These are phyloP conservation scores for Cardamine resedifolia DNA, from an alignment of 345 rosid genomes.

Conservation along the genomic window DNA sequence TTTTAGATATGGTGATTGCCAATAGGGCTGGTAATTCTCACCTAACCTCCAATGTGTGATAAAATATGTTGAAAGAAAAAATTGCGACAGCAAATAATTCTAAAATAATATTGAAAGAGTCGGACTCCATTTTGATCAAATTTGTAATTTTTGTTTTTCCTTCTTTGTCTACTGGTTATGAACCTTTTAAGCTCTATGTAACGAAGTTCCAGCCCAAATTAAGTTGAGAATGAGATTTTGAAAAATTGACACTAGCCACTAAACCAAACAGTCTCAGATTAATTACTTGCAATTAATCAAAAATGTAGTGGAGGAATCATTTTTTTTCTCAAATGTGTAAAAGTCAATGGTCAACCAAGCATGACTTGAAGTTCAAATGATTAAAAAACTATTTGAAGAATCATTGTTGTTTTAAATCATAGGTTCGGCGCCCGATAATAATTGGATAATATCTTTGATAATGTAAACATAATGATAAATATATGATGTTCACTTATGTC, in stretches of 20 bases:
- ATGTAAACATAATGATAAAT: slow-evolving; percentile 26
- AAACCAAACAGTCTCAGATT: slow-evolving; percentile 7
- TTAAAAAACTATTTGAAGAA: slow-evolving; percentile 30
- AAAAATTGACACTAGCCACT: not conserved
- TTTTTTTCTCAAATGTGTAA: not conserved
- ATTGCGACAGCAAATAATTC: too few relatives aligned
- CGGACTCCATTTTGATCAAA: too few relatives aligned
- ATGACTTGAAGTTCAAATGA: slow-evolving; percentile 35
- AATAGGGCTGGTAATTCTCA: not conserved
- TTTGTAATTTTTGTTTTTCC: too few relatives aligned
- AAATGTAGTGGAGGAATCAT: not conserved
- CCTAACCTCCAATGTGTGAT: not conserved
- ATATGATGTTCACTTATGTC: slow-evolving; percentile 23
- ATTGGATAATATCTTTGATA: slow-evolving; percentile 24
- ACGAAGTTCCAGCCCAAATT: not conserved
- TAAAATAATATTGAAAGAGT: too few relatives aligned
- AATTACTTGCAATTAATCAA: not conserved
- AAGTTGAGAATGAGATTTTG: not conserved
- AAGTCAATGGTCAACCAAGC: slow-evolving; percentile 39
- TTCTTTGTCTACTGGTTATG: too few relatives aligned
- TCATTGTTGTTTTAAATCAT: slow-evolving; percentile 6
- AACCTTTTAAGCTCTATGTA: not conserved
- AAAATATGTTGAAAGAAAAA: not conserved
- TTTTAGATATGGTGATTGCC: not conserved
- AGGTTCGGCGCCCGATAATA: slow-evolving; percentile 28